phyloP scores from a whole-genome alignment of 78 protist genomes.

The Dictyostelium capitatum region DNA sequence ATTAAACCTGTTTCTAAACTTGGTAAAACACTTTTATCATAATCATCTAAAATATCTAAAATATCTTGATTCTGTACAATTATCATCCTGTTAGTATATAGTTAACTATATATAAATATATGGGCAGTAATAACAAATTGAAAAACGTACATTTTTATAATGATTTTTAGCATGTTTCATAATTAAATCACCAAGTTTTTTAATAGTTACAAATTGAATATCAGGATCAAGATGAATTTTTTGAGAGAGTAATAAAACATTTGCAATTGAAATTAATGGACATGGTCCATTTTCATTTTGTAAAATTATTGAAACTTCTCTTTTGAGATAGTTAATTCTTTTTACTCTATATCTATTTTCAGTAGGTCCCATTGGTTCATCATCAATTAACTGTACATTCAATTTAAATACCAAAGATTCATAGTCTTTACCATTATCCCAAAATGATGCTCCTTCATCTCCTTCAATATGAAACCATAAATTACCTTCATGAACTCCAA shows the following conservation, averaged over 20 bases:
- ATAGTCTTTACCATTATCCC: conserved; percentile 79
- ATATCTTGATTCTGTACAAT: conserved; percentile 37
- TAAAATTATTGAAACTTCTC: conserved; percentile 32
- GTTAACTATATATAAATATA: too few species aligned
- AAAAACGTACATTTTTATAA: conserved; percentile 44
- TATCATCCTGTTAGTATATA: too few species aligned
- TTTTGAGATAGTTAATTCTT: conserved; percentile 26
- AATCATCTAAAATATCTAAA: conserved; percentile 53
- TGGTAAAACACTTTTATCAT: conserved; percentile 73
- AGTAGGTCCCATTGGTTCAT: neutral
- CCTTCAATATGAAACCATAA: conserved; percentile 74
- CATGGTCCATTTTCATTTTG: conserved; percentile 84
- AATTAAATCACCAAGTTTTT: conserved; percentile 69
- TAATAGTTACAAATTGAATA: neutral
- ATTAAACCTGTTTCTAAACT: conserved; percentile 64
- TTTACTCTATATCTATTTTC: conserved; percentile 62
- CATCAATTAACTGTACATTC: conserved; percentile 29
- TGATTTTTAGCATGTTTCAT: conserved; percentile 56
- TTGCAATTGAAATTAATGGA: conserved; percentile 73
- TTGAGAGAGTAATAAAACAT: conserved; percentile 55
- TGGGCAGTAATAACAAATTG: too few species aligned
- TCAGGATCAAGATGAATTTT: conserved; percentile 30
- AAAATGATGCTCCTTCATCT: conserved; percentile 72
- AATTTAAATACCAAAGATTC: conserved; percentile 39
- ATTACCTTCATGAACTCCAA: conserved; percentile 53